Conservation (phyloP, 305 asterid species). For the Fraxinus paxiana region DNA sequence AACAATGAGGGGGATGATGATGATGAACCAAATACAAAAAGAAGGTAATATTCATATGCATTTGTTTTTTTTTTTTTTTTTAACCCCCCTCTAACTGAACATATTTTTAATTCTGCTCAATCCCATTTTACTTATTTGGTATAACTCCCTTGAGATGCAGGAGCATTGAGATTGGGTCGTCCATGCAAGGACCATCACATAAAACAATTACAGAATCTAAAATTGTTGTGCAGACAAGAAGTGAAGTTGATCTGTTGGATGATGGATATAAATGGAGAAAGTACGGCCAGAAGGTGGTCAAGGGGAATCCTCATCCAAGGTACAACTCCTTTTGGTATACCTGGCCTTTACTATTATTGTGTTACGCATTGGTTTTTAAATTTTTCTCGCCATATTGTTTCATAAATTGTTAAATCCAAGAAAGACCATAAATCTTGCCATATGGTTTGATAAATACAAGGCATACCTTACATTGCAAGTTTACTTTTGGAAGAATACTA, state of each 20-base stretch:
- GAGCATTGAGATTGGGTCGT: slow-evolving; percentile 36
- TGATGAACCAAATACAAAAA: slow-evolving; percentile 61
- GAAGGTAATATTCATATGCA: slow-evolving; percentile 44
- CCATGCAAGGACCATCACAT: slow-evolving; percentile 40
- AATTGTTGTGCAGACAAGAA: slow-evolving; percentile 85
- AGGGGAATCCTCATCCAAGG: slow-evolving; percentile 94
- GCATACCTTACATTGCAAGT: background rate
- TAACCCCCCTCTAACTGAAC: background rate
- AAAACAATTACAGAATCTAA: slow-evolving; percentile 71
- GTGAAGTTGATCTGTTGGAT: slow-evolving; percentile 87
- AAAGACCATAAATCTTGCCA: background rate
- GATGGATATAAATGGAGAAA: slow-evolving; percentile 93
- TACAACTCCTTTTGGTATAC: slow-evolving; percentile 20
- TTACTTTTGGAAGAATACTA: background rate
- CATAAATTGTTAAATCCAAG: background rate
- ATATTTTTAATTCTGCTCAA: background rate
- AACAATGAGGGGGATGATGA: slow-evolving; percentile 44
- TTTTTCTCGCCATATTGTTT: background rate
- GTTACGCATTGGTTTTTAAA: background rate
- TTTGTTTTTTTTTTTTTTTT: background rate
- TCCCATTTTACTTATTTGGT: background rate
- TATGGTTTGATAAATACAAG: background rate
- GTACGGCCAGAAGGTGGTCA: slow-evolving; percentile 91
- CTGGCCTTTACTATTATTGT: background rate
- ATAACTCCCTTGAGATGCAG: slow-evolving; percentile 33